These are phyloP conservation scores for Vitis rupestris DNA, from an alignment of 164 flowering plant genomes.

Conservation along the genomic window DNA sequence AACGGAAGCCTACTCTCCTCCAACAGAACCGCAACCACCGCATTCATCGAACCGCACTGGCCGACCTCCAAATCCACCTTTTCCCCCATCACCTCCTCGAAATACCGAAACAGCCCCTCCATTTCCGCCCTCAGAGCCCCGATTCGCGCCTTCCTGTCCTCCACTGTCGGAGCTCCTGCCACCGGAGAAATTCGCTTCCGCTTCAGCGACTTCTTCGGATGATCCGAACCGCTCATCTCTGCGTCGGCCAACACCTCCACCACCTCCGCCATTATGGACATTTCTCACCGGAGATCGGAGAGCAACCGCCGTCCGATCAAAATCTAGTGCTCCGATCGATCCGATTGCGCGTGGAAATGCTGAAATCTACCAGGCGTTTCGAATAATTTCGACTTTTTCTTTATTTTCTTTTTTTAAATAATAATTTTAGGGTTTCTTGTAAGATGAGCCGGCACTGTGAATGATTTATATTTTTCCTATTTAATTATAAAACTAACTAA, in stretches of 20 bases:
- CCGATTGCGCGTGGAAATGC: too few relatives aligned
- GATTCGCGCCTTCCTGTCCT: conserved; percentile 31
- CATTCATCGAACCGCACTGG: conserved; percentile 16
- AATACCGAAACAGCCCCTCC: conserved; percentile 39
- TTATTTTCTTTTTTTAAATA: too few relatives aligned
- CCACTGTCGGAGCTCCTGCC: conserved; percentile 7
- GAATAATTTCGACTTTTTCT: too few relatives aligned
- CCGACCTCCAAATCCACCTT: conserved; percentile 11
- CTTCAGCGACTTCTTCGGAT: conserved; percentile 32
- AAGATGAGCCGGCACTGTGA: too few relatives aligned
- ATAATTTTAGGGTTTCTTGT: too few relatives aligned
- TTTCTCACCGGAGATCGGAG: too few relatives aligned
- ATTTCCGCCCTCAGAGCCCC: conserved; percentile 29
- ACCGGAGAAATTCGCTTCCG: conserved; percentile 33
- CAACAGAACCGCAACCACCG: conserved; percentile 54
- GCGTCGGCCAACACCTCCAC: conserved; percentile 5
- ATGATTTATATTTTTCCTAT: too few relatives aligned
- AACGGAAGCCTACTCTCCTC: conserved; percentile 74
- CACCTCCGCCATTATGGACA: conserved; percentile 15
- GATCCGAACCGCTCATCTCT: conserved; percentile 8
- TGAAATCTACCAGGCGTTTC: too few relatives aligned
- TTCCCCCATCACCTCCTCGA: conserved; percentile 27
- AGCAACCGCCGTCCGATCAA: too few relatives aligned
- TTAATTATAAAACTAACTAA: too few relatives aligned
- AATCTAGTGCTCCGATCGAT: too few relatives aligned